Percentiles rank a stretch among this genome's conserved stretches.
Conservation (phyloP, 805 yeast species). For the Wickerhamiella domercqiae region DNA sequence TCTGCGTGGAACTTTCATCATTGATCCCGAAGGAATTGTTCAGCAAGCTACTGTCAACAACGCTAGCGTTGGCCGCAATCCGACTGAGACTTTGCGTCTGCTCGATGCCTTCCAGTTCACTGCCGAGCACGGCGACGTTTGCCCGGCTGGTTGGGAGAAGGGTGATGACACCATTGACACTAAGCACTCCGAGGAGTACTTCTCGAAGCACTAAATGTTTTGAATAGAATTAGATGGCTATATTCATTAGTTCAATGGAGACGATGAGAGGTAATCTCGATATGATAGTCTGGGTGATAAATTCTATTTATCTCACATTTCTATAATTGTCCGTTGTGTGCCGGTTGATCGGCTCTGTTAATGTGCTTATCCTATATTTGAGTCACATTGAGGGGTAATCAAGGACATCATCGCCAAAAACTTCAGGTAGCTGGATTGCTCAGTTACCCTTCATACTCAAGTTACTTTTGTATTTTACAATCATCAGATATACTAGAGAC, state of each 20-base stretch:
- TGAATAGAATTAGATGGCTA: not conserved
- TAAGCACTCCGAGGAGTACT: slow-evolving; percentile 16
- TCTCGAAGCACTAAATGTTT: slow-evolving; percentile 12
- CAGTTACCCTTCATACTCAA: too few relatives aligned
- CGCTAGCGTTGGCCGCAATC: slow-evolving; percentile 98
- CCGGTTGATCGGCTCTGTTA: too few relatives aligned
- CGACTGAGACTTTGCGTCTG: slow-evolving; percentile 93
- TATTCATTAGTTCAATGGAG: not conserved
- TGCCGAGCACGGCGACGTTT: slow-evolving; percentile 97
- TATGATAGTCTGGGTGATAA: not conserved
- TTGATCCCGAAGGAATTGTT: slow-evolving; percentile 86
- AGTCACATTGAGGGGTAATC: too few relatives aligned
- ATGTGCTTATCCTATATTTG: too few relatives aligned
- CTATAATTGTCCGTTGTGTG: not conserved
- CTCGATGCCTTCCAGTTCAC: slow-evolving; percentile 99
- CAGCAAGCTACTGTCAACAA: slow-evolving; percentile 98
- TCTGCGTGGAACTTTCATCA: slow-evolving; percentile 94
- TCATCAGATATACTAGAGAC: too few relatives aligned
- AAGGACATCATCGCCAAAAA: too few relatives aligned
- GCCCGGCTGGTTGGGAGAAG: slow-evolving; percentile 99
- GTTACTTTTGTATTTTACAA: too few relatives aligned
- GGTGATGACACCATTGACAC: slow-evolving; percentile 80
- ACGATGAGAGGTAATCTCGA: too few relatives aligned
- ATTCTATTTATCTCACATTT: not conserved
- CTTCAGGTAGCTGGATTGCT: too few relatives aligned